A percentile compares a stretch with the other conserved stretches of the same genome.
Evolutionary conservation across 441 rosid species (phyloP).

Genomic region (Gossypium davidsonii): DNA sequence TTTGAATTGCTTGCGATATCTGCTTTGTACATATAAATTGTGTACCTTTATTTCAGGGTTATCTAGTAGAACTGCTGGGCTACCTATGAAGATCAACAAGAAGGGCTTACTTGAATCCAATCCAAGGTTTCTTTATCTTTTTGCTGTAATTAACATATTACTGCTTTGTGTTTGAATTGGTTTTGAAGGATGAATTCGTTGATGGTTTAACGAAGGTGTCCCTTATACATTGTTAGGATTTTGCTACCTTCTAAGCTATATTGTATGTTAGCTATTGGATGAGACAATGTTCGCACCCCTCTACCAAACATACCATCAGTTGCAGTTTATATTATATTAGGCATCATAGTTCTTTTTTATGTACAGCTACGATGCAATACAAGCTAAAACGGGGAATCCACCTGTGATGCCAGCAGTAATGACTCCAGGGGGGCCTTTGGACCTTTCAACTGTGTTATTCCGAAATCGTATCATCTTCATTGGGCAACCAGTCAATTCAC

Average conservation of each 20-base stretch:
- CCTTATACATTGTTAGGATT: too few relatives aligned
- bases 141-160: neutral
- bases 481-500: slow-evolving; percentile 72
- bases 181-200: neutral
- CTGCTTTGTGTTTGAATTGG: neutral
- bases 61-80: slow-evolving; percentile 36
- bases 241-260: neutral
- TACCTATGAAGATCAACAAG: slow-evolving; percentile 32
- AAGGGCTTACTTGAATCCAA: slow-evolving; percentile 24
- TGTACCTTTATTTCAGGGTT: slow-evolving; percentile 35
- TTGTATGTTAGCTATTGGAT: neutral
- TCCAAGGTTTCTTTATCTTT: slow-evolving; percentile 33
- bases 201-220: neutral
- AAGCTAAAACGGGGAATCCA: slow-evolving; percentile 60
- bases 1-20: too few relatives aligned
- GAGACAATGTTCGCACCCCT: neutral
- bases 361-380: slow-evolving; percentile 37
- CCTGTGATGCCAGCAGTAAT: slow-evolving; percentile 80
- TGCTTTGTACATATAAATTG: neutral
- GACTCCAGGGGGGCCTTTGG: slow-evolving; percentile 85
- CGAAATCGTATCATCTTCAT: slow-evolving; percentile 84
- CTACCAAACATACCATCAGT: neutral
- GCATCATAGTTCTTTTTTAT: slow-evolving; percentile 6
- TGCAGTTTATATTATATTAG: neutral
- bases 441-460: slow-evolving; percentile 67